Evolutionary conservation across 169 alveolate species (phyloP).

Genomic region (Besnoitia besnoiti): DNA sequence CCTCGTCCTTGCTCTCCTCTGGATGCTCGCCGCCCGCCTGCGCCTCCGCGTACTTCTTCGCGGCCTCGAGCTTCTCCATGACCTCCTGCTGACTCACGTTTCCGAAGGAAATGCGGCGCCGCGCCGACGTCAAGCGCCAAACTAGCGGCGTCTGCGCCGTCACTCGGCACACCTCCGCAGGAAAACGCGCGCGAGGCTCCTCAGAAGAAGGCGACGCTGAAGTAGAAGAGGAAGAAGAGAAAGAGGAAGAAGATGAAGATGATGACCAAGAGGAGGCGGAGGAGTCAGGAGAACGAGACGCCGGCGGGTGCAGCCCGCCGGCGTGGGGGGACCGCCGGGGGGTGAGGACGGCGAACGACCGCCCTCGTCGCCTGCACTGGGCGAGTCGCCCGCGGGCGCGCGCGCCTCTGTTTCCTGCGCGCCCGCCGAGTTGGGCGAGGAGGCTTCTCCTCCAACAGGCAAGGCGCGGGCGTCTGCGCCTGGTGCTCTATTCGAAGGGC

Average conservation of each 20-base stretch:
- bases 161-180: constrained; percentile 51
- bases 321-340: too few species aligned
- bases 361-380: too few species aligned
- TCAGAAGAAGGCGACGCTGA: neutral
- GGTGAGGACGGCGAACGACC: too few species aligned
- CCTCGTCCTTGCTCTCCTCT: neutral
- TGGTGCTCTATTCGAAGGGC: too few species aligned
- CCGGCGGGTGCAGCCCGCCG: too few species aligned
- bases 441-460: too few species aligned
- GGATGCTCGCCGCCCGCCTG: neutral
- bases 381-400: too few species aligned
- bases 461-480: too few species aligned
- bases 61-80: constrained; percentile 53
- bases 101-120: constrained; percentile 55
- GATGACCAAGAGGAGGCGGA: too few species aligned
- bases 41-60: constrained; percentile 15
- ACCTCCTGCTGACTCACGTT: constrained; percentile 63
- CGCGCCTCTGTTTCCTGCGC: too few species aligned
- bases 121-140: constrained; percentile 60
- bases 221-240: neutral
- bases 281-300: too few species aligned
- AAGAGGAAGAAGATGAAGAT: neutral
- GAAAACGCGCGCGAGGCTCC: constrained; percentile 33
- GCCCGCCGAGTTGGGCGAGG: too few species aligned
- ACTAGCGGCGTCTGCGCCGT: constrained; percentile 59